phyloP scores from a whole-genome alignment of 352 stramenopile genomes.

The Phytophthora melonis region DNA sequence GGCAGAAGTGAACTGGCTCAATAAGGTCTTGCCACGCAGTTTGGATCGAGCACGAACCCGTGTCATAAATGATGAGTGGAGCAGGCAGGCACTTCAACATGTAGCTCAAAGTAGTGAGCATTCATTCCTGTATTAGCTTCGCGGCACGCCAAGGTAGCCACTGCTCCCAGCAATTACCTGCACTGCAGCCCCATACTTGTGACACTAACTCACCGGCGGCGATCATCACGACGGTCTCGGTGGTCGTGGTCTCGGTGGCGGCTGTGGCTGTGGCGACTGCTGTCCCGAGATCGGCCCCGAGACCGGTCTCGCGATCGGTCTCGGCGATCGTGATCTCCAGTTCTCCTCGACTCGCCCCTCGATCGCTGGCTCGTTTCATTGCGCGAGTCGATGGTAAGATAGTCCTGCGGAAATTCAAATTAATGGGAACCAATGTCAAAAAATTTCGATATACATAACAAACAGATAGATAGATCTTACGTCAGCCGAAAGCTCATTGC shows the following conservation, averaged over 20 bases:
- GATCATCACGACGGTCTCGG: constrained; percentile 22
- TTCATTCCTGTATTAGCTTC: neutral
- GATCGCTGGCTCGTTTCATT: constrained; percentile 27
- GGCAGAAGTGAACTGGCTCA: constrained; percentile 6
- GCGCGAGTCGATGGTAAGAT: constrained; percentile 75
- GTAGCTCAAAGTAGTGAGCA: neutral
- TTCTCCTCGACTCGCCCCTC: constrained; percentile 22
- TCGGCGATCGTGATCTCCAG: constrained; percentile 17
- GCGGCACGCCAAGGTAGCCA: too few species aligned
- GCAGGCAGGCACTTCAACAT: constrained; percentile 3
- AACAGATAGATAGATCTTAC: constrained; percentile 33
- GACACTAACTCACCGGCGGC: constrained; percentile 21
- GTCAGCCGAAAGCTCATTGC: constrained; percentile 59
- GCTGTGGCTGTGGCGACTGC: constrained; percentile 8
- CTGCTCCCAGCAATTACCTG: too few species aligned
- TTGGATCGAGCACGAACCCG: neutral
- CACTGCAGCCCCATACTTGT: too few species aligned
- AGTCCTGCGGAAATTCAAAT: constrained; percentile 51
- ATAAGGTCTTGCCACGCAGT: constrained; percentile 21
- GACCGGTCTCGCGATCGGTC: constrained; percentile 24
- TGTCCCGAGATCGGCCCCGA: constrained; percentile 17
- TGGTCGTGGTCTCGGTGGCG: constrained; percentile 21
- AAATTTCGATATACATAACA: neutral
- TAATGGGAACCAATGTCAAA: neutral
- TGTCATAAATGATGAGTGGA: constrained; percentile 28